phyloP scores from a whole-genome alignment of 768 basidiomycete genomes.

The Xerocomus potaroensis region DNA sequence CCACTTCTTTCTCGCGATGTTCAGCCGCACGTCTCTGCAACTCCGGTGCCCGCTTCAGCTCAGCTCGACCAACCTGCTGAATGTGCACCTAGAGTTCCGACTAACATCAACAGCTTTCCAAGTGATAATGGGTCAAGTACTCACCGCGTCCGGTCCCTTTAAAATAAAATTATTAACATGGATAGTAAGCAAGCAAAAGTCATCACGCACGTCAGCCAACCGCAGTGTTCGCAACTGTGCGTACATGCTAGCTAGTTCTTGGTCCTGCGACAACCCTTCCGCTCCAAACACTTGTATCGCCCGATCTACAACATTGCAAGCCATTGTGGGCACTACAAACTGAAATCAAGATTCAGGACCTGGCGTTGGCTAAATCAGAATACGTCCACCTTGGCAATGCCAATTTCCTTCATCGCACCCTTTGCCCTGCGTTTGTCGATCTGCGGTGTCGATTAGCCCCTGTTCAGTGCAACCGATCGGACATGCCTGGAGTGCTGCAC shows the following conservation, averaged over 20 bases:
- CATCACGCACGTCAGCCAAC: slow-evolving; percentile 68
- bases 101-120: not conserved
- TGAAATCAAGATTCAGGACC: slow-evolving; percentile 28
- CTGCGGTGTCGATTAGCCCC: slow-evolving; percentile 34
- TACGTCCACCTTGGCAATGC: slow-evolving; percentile 80
- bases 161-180: slow-evolving; percentile 6
- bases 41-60: slow-evolving; percentile 71
- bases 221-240: slow-evolving; percentile 83
- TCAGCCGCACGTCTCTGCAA: slow-evolving; percentile 54
- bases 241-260: slow-evolving; percentile 72
- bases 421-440: slow-evolving; percentile 91
- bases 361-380: not conserved
- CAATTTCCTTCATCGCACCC: slow-evolving; percentile 95
- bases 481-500: slow-evolving; percentile 79
- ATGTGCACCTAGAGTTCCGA: slow-evolving; percentile 71
- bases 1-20: slow-evolving; percentile 57
- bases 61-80: slow-evolving; percentile 89
- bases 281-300: slow-evolving; percentile 95
- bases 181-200: not conserved
- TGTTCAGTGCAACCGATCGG: not conserved
- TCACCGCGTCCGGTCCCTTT: slow-evolving; percentile 76
- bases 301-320: slow-evolving; percentile 84
- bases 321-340: slow-evolving; percentile 95
- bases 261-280: slow-evolving; percentile 93
- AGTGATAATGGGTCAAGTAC: slow-evolving; percentile 17